Conservation (phyloP, 192 early-diverging fungal species). For the Haplosporangium gracile region DNA sequence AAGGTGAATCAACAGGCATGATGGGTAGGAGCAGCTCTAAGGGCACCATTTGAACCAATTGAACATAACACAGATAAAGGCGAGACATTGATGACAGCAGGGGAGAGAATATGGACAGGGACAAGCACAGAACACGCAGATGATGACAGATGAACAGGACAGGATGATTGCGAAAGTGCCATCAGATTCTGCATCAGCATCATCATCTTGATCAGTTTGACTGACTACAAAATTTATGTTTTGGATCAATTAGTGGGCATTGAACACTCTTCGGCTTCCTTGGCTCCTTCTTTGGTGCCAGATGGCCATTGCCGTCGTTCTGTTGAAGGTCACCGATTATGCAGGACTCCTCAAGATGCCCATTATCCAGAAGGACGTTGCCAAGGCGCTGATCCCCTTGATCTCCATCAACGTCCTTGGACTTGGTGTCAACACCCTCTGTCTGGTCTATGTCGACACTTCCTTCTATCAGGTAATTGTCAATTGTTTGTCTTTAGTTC, state of each 20-base stretch:
- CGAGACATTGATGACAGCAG: neutral
- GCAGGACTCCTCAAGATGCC: conserved; percentile 60
- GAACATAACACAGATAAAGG: neutral
- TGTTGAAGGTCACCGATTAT: conserved; percentile 46
- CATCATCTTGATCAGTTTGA: neutral
- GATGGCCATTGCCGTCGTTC: conserved; percentile 62
- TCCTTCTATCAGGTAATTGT: conserved; percentile 68
- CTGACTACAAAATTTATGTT: conserved; percentile 2
- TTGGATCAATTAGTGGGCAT: conserved; percentile 55
- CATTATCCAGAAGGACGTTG: conserved; percentile 44
- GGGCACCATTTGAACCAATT: neutral
- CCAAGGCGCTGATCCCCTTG: conserved; percentile 55
- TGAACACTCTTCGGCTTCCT: conserved; percentile 62
- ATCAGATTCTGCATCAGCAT: neutral
- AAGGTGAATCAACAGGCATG: too few species aligned
- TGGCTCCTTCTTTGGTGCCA: conserved; percentile 70
- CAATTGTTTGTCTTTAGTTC: neutral
- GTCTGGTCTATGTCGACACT: conserved; percentile 70
- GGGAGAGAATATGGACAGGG: neutral
- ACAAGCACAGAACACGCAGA: neutral
- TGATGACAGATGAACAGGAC: neutral
- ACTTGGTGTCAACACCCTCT: conserved; percentile 69
- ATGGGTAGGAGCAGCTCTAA: neutral
- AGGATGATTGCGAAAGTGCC: neutral
- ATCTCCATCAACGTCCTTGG: conserved; percentile 70